These are phyloP conservation scores for Zymoseptoria passerinii DNA, from an alignment of 2,329 filamentous ascomycete species.

Conservation along the genomic window DNA sequence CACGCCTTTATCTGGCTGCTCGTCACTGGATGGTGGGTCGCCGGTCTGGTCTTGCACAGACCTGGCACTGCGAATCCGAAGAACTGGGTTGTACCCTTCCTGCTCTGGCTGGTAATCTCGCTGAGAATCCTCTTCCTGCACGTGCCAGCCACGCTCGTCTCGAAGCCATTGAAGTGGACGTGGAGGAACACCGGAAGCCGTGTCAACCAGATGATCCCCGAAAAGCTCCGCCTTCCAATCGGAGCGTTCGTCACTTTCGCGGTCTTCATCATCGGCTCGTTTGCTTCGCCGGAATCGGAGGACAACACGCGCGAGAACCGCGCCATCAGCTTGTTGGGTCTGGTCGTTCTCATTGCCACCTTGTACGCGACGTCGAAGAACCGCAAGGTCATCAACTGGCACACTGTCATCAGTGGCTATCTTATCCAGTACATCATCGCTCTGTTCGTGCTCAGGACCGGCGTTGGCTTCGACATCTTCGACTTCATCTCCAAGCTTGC, in stretches of 20 bases:
- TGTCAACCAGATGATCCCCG: slow-evolving; percentile 55
- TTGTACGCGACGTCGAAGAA: slow-evolving; percentile 67
- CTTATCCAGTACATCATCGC: slow-evolving; percentile 80
- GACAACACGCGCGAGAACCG: slow-evolving; percentile 77
- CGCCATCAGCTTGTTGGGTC: slow-evolving; percentile 70
- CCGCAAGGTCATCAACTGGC: slow-evolving; percentile 46
- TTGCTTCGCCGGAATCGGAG: slow-evolving; percentile 59
- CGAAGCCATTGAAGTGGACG: slow-evolving; percentile 55
- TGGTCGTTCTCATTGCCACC: slow-evolving; percentile 58
- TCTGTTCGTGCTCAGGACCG: slow-evolving; percentile 75
- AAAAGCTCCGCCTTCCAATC: slow-evolving; percentile 54
- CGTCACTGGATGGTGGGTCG: slow-evolving; percentile 62
- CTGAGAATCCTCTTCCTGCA: slow-evolving; percentile 68
- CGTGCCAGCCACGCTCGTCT: slow-evolving; percentile 58
- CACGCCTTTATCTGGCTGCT: slow-evolving; percentile 25
- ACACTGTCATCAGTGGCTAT: slow-evolving; percentile 72
- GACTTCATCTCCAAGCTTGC: slow-evolving; percentile 74
- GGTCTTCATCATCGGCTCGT: slow-evolving; percentile 69
- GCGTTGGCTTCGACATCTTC: slow-evolving; percentile 81
- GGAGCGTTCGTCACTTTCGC: slow-evolving; percentile 58
- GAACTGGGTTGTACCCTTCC: slow-evolving; percentile 78
- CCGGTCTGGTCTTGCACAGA: slow-evolving; percentile 62
- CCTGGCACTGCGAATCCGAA: slow-evolving; percentile 41
- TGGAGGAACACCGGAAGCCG: slow-evolving; percentile 60
- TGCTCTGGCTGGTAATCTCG: slow-evolving; percentile 67